Evolutionary conservation across 1,139 yeast genomes (phyloP).

Genomic region (Kodamaea sp.): DNA sequence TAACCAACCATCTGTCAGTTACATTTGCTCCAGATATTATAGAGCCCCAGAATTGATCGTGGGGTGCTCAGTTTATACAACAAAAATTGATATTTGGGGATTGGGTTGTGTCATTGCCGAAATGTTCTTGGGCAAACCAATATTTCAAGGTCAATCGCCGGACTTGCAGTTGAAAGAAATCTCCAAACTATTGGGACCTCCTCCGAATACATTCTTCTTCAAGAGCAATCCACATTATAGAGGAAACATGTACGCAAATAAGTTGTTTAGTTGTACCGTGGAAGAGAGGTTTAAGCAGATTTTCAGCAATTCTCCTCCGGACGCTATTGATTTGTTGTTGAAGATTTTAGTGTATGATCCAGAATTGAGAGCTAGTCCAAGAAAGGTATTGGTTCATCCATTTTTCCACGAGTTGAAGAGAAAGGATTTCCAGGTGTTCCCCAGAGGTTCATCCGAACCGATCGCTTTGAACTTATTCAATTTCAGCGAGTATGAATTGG

Average conservation of each 20-base stretch:
- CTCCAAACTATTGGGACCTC: constrained; percentile 74
- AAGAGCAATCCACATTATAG: constrained; percentile 72
- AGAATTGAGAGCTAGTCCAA: constrained; percentile 63
- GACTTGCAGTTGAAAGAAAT: constrained; percentile 75
- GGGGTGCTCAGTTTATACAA: constrained; percentile 73
- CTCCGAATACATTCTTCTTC: constrained; percentile 71
- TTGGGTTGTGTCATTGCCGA: constrained; percentile 84
- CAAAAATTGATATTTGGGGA: constrained; percentile 85
- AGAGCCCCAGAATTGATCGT: constrained; percentile 83
- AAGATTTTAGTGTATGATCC: constrained; percentile 75
- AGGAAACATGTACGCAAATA: constrained; percentile 72
- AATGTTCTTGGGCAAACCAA: constrained; percentile 78
- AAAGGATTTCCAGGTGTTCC: constrained; percentile 56
- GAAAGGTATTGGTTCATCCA: constrained; percentile 66
- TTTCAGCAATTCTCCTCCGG: constrained; percentile 67
- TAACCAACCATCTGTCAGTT: constrained; percentile 72
- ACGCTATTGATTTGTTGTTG: constrained; percentile 70
- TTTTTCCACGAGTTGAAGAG: constrained; percentile 69
- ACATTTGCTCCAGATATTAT: constrained; percentile 78
- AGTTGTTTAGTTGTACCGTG: constrained; percentile 61
- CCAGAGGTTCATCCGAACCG: constrained; percentile 50
- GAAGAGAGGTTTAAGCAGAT: constrained; percentile 67
- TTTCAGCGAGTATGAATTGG: constrained; percentile 55
- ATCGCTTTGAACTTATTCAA: constrained; percentile 50
- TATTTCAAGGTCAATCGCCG: constrained; percentile 80